phyloP scores from a whole-genome alignment of 345 rosid species.

The Lepidium aucheri region DNA sequence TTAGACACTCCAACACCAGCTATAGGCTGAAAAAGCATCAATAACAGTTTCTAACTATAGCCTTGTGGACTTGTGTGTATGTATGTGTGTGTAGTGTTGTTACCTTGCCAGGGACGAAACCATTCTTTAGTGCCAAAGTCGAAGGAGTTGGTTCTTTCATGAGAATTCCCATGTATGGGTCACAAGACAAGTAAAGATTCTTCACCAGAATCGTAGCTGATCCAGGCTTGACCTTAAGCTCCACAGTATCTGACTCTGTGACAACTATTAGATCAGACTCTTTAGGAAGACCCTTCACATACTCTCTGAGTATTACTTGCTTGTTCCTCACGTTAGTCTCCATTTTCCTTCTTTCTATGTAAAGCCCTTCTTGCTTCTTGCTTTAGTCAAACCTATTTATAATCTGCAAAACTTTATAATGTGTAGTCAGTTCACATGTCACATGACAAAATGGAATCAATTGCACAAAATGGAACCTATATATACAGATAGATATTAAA shows the following conservation, averaged over 20 bases:
- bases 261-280: conserved; percentile 27
- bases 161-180: conserved; percentile 37
- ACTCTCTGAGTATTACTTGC: conserved; percentile 26
- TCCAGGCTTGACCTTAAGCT: conserved; percentile 22
- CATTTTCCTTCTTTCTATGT: background rate
- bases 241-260: background rate
- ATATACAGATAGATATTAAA: too few species aligned
- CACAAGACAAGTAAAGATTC: conserved; percentile 43
- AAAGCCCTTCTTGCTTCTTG: background rate
- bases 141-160: conserved; percentile 24
- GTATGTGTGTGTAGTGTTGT: background rate
- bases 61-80: background rate
- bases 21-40: conserved; percentile 35
- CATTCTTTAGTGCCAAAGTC: background rate
- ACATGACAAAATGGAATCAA: background rate
- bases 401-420: background rate
- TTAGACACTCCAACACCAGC: conserved; percentile 16
- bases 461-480: too few species aligned
- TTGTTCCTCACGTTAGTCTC: conserved; percentile 26
- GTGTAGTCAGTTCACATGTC: background rate
- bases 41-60: background rate
- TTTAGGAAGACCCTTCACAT: conserved; percentile 11
- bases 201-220: conserved; percentile 27
- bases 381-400: background rate
- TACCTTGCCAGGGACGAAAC: conserved; percentile 26